A percentile compares a stretch with the other conserved stretches of the same genome.
Conservation (phyloP, 2,329 filamentous ascomycete species). For the Penicillium sp. region DNA sequence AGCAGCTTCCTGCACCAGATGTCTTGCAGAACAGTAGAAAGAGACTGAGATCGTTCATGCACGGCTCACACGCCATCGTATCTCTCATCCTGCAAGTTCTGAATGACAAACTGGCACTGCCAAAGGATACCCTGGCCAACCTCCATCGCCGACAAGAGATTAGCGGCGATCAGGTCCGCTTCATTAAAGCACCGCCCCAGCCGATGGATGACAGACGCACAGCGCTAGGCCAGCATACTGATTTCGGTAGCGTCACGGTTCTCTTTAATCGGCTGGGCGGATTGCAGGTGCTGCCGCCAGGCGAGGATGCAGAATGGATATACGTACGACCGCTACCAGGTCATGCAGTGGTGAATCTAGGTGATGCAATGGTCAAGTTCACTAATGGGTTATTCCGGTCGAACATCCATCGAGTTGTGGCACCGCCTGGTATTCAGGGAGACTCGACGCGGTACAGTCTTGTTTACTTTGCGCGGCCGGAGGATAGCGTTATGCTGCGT, state of each 20-base stretch:
- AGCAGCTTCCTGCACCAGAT: slow-evolving; percentile 47
- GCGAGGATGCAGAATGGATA: slow-evolving; percentile 50
- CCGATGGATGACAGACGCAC: slow-evolving; percentile 46
- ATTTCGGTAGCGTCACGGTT: slow-evolving; percentile 61
- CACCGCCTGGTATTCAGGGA: slow-evolving; percentile 53
- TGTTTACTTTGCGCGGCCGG: slow-evolving; percentile 60
- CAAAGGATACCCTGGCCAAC: slow-evolving; percentile 46
- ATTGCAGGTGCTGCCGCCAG: slow-evolving; percentile 56
- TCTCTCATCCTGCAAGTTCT: slow-evolving; percentile 50
- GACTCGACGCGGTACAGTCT: slow-evolving; percentile 54
- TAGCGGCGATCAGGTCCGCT: slow-evolving; percentile 60
- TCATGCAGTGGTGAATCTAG: slow-evolving; percentile 51
- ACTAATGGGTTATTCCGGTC: slow-evolving; percentile 46
- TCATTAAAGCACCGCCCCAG: slow-evolving; percentile 56
- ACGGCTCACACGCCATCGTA: slow-evolving; percentile 51
- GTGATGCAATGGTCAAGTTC: slow-evolving; percentile 51
- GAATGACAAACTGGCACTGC: slow-evolving; percentile 50
- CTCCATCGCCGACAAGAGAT: slow-evolving; percentile 49
- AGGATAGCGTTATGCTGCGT: slow-evolving; percentile 52
- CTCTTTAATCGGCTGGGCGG: slow-evolving; percentile 62
- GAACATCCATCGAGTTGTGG: slow-evolving; percentile 56
- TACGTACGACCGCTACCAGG: slow-evolving; percentile 58
- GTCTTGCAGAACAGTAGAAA: slow-evolving; percentile 43
- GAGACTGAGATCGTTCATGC: slow-evolving; percentile 50
- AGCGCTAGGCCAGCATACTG: slow-evolving; percentile 59